phyloP scores from a whole-genome alignment of 768 basidiomycete species.

The Termitomyces sp. region DNA sequence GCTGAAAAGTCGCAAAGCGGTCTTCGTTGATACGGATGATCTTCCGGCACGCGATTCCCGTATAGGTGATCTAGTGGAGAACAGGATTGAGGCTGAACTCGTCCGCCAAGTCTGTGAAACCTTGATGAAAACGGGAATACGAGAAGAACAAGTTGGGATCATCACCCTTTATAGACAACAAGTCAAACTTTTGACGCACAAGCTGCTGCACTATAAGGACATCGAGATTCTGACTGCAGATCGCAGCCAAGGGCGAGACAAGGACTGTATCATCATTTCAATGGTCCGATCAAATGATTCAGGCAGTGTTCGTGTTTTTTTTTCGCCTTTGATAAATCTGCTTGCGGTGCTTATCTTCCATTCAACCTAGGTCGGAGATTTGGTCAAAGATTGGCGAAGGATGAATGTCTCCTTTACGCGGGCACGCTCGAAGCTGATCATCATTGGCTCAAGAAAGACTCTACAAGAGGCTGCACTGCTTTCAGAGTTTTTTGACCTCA shows the following conservation, averaged over 20 bases:
- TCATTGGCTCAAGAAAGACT: constrained; percentile 84
- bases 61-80: constrained; percentile 87
- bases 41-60: constrained; percentile 76
- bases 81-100: constrained; percentile 70
- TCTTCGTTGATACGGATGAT: constrained; percentile 91
- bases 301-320: constrained; percentile 51
- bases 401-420: constrained; percentile 97
- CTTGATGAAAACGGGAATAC: constrained; percentile 59
- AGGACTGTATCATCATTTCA: constrained; percentile 90
- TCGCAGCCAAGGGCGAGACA: constrained; percentile 91
- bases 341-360: not conserved
- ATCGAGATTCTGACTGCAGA: constrained; percentile 91
- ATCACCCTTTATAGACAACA: constrained; percentile 95
- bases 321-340: not conserved
- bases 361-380: constrained; percentile 69
- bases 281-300: constrained; percentile 85
- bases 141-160: constrained; percentile 70
- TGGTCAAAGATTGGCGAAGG: constrained; percentile 92
- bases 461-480: constrained; percentile 58
- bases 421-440: constrained; percentile 83
- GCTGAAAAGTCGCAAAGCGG: constrained; percentile 62
- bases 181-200: constrained; percentile 76
- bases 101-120: constrained; percentile 64
- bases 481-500: constrained; percentile 68
- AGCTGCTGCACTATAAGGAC: constrained; percentile 46